Base-by-base conservation (phyloP, 2,329 filamentous ascomycete species). In the Phaeoacremonium minimum region DNA sequence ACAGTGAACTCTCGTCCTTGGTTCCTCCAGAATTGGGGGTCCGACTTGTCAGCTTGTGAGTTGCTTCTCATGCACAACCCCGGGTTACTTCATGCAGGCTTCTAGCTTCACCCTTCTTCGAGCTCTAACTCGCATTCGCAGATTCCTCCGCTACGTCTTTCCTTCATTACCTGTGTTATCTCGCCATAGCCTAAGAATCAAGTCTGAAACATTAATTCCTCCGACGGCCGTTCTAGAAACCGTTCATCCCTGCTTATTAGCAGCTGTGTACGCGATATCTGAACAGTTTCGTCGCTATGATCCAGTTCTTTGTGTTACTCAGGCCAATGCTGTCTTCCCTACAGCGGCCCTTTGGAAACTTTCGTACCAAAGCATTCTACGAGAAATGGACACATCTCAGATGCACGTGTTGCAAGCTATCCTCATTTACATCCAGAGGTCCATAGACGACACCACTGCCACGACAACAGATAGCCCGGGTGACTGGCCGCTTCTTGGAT, bases 121-220 rank as follows among this genome's bases (percentile, higher is more conserved):
- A n/a, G n/a, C n/a, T n/a, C n/a, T n/a, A n/a, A n/a, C n/a, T n/a
- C n/a, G n/a, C n/a, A n/a, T n/a, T n/a, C n/a, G n/a, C 11, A 31
- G 29, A 15, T 31, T 31, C 29, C 15, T 31, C 8, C 29, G 29
- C 29, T 31, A 31, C 29, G 14, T 15, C 15, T 31, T 31, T 15
- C 29, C 29, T 15, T 12, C 9, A 9, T 15, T 31, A 9, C 29
- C 29, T 9, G 29, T 31, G 8, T 9, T 31, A 14, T 31, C 29
- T 12, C 29, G 29, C 9, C 11, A 15, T 15, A 9, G 15, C 11
- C 9, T 31, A 15, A 17, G 14, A 11, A n/a, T 31, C 14, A 8
- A 15, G 29, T 9, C 9, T 11, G 29, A 31, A 15, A 31, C 13
- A 8, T 15, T 31, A 15, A 14, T 31, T 11, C 29, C 29, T 9